A percentile compares a stretch with the other conserved stretches of the same genome.
Conservation (phyloP, 202 grass and related monocot genomes). For the Panicum hallii region DNA sequence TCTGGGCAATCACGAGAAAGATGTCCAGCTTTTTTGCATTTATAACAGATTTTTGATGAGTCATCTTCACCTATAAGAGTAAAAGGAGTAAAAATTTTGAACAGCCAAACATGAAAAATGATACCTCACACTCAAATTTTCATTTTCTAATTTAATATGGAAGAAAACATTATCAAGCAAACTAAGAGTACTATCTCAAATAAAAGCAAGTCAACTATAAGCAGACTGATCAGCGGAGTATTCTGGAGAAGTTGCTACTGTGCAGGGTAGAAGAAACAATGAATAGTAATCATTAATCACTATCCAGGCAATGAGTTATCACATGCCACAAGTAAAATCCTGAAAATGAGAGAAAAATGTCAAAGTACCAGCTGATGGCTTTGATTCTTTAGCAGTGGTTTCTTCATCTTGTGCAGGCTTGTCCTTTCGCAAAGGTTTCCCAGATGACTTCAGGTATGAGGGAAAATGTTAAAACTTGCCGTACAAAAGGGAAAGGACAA, state of each 20-base stretch:
- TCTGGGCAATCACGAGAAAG: conserved; percentile 92
- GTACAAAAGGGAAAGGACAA: conserved; percentile 30
- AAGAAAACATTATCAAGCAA: neutral
- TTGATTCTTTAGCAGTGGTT: conserved; percentile 48
- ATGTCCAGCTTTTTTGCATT: conserved; percentile 92
- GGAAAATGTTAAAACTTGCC: conserved; percentile 16
- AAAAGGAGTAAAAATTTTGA: conserved; percentile 16
- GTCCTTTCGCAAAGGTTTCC: conserved; percentile 79
- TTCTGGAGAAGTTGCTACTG: neutral
- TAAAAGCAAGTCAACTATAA: conserved; percentile 8
- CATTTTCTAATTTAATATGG: conserved; percentile 18
- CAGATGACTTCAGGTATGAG: conserved; percentile 62
- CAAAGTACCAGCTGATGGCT: conserved; percentile 64
- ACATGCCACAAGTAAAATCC: conserved; percentile 9
- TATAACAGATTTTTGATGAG: conserved; percentile 84
- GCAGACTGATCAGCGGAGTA: neutral
- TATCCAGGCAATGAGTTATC: neutral
- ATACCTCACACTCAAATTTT: neutral
- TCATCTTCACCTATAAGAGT: conserved; percentile 68
- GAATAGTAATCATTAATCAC: neutral
- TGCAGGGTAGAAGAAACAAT: conserved; percentile 8
- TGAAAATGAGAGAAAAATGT: conserved; percentile 35
- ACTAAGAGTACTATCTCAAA: conserved; percentile 8
- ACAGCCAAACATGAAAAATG: neutral
- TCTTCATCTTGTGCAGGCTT: conserved; percentile 61